A percentile compares a stretch with the other conserved stretches of the same genome.
These are phyloP conservation scores for Blastomyces gilchristii DNA, from an alignment of 2,329 filamentous ascomycete species.

Conservation along the genomic window DNA sequence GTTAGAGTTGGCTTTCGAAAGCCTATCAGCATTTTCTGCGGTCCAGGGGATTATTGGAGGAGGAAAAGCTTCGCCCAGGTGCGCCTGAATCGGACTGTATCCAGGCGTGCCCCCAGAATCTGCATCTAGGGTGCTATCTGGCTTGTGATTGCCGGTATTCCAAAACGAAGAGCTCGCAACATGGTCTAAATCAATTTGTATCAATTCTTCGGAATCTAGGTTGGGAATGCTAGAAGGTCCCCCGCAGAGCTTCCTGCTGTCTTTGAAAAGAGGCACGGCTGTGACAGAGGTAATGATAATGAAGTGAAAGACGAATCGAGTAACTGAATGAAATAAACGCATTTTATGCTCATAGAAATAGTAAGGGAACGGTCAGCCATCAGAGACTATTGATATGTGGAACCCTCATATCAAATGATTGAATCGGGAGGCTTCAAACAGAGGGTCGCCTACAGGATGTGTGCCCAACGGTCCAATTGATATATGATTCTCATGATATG, in stretches of 20 bases:
- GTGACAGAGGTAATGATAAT: conserved; percentile 8
- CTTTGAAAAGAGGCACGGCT: conserved; percentile 3
- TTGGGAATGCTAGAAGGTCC: conserved; percentile 4
- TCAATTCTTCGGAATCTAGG: conserved; percentile 11
- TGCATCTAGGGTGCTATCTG: conserved; percentile 2
- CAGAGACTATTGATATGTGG: neutral
- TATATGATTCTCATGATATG: neutral
- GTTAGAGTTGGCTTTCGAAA: conserved; percentile 8
- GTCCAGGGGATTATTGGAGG: conserved; percentile 3
- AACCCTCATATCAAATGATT: neutral
- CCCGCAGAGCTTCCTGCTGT: conserved; percentile 6
- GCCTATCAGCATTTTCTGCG: conserved; percentile 7
- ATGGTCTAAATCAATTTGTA: conserved; percentile 10
- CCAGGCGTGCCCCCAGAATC: conserved; percentile 14
- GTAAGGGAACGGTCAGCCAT: neutral
- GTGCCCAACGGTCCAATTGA: neutral
- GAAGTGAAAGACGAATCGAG: conserved; percentile 9
- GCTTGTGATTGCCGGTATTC: conserved; percentile 2
- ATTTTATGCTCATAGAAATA: conserved; percentile 3
- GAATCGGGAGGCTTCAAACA: neutral
- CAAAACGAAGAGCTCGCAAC: conserved; percentile 10
- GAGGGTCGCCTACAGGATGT: no score
- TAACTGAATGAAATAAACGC: conserved; percentile 11
- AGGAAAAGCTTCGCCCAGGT: neutral
- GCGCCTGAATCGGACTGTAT: conserved; percentile 8